Conservation (phyloP, 1,284 basidiomycete genomes). For the Sporisorium exsertum region DNA sequence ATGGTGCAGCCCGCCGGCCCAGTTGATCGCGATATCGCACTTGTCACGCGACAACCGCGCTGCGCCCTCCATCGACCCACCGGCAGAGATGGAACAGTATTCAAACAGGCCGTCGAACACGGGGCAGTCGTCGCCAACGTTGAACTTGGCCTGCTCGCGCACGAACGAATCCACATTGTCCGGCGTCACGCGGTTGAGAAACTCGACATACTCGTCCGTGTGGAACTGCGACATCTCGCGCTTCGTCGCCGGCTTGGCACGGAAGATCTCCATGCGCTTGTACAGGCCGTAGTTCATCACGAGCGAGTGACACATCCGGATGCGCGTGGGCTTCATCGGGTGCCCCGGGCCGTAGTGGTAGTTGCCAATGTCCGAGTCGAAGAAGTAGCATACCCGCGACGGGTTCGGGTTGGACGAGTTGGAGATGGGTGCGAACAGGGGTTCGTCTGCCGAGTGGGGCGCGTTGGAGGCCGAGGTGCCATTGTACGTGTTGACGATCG, state of each 20-base stretch:
- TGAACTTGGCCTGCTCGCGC: conserved; percentile 96
- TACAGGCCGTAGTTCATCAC: conserved; percentile 97
- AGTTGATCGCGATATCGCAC: conserved; percentile 98
- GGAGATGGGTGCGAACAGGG: conserved; percentile 53
- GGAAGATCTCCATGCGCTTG: conserved; percentile 72
- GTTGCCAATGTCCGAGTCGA: conserved; percentile 95
- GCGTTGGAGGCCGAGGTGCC: conserved; percentile 18
- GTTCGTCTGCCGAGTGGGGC: conserved; percentile 24
- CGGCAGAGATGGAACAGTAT: conserved; percentile 97
- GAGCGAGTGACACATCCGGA: conserved; percentile 98
- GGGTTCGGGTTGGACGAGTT: conserved; percentile 47
- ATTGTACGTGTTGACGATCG: conserved; percentile 41
- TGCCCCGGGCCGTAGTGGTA: conserved; percentile 98
- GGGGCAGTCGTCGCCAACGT: conserved; percentile 94
- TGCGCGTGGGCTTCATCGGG: conserved; percentile 74
- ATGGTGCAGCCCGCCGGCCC: conserved; percentile 97
- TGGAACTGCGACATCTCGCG: conserved; percentile 97
- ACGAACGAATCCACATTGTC: conserved; percentile 87
- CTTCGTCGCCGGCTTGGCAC: conserved; percentile 98
- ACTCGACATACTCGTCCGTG: conserved; percentile 93
- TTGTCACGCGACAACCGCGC: conserved; percentile 94
- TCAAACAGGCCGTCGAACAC: conserved; percentile 98
- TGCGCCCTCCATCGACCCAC: conserved; percentile 99
- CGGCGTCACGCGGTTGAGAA: conserved; percentile 84
- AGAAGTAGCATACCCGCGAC: conserved; percentile 70